Percentiles rank a stretch among this genome's conserved stretches.
These are phyloP conservation scores for Nakaseomyces uthaithaninus DNA, from an alignment of 1,139 yeast species.

Conservation along the genomic window DNA sequence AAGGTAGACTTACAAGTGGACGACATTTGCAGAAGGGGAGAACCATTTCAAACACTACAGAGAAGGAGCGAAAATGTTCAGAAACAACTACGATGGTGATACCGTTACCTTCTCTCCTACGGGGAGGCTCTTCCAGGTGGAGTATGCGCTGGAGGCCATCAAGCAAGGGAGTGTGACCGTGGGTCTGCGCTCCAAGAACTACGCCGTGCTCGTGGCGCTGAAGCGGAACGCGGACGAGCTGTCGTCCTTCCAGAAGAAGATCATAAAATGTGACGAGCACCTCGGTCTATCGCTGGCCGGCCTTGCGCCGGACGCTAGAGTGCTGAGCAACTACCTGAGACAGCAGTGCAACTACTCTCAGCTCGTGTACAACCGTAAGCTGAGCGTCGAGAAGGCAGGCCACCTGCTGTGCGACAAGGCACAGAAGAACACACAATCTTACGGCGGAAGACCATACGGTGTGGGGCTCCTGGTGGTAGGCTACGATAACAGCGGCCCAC, in stretches of 20 bases:
- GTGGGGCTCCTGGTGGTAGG: constrained; percentile 93
- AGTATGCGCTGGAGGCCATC: constrained; percentile 94
- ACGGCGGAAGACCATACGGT: constrained; percentile 96
- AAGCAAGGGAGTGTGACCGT: constrained; percentile 98
- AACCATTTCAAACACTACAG: too few species aligned
- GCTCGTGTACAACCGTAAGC: constrained; percentile 80
- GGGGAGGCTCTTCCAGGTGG: constrained; percentile 90
- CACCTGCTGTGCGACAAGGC: constrained; percentile 90
- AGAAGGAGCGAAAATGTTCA: constrained; percentile 55
- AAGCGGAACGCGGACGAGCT: constrained; percentile 95
- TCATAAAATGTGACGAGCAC: constrained; percentile 85
- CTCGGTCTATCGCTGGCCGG: constrained; percentile 96
- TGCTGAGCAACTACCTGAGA: constrained; percentile 77
- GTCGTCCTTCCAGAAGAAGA: constrained; percentile 92
- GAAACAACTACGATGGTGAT: constrained; percentile 97
- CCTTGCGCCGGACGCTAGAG: constrained; percentile 96
- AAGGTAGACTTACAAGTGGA: too few species aligned
- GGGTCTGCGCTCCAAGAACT: constrained; percentile 76
- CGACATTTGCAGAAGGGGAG: too few species aligned
- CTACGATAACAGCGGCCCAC: constrained; percentile 88
- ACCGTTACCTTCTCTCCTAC: constrained; percentile 97
- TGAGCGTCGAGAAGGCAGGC: constrained; percentile 79
- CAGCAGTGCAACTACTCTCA: constrained; percentile 86
- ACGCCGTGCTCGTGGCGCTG: constrained; percentile 87
- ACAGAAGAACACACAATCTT: constrained; percentile 89